Conservation (phyloP, 495 filamentous ascomycete genomes). For the Penicillium verhagenii region DNA sequence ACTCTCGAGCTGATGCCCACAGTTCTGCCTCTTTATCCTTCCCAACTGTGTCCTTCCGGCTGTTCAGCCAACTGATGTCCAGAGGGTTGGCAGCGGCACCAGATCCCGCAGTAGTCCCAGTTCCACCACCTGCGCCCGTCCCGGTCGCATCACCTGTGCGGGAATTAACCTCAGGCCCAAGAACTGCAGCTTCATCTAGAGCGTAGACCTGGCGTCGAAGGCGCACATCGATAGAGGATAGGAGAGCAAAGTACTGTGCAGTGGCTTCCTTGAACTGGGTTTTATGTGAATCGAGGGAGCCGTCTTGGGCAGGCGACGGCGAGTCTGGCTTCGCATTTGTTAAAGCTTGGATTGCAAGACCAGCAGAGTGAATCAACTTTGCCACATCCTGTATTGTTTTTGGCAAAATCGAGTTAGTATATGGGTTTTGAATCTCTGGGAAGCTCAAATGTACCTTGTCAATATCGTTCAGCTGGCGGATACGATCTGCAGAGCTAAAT, state of each 20-base stretch:
- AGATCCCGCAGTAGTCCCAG: constrained; percentile 15
- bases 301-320: constrained; percentile 25
- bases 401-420: not conserved
- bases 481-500: constrained; percentile 67
- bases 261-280: constrained; percentile 60
- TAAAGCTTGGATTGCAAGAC: constrained; percentile 66
- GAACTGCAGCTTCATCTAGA: constrained; percentile 72
- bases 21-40: constrained; percentile 77
- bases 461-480: constrained; percentile 73
- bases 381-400: constrained; percentile 47
- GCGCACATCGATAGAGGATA: constrained; percentile 67
- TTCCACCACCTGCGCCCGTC: constrained; percentile 12
- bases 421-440: not conserved
- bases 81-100: constrained; percentile 39
- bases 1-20: constrained; percentile 59
- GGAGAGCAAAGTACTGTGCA: constrained; percentile 63
- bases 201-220: constrained; percentile 77
- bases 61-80: constrained; percentile 84
- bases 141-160: constrained; percentile 27
- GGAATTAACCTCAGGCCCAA: constrained; percentile 43
- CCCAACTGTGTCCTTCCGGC: constrained; percentile 71
- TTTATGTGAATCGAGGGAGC: constrained; percentile 52
- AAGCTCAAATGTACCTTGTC: constrained; percentile 54
- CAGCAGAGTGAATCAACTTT: constrained; percentile 64
- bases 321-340: constrained; percentile 48